Evolutionary conservation across 1,139 yeast species (phyloP), one percentile per base, ranked within the genome.

Genomic region (Yamadazyma buinensis): DNA sequence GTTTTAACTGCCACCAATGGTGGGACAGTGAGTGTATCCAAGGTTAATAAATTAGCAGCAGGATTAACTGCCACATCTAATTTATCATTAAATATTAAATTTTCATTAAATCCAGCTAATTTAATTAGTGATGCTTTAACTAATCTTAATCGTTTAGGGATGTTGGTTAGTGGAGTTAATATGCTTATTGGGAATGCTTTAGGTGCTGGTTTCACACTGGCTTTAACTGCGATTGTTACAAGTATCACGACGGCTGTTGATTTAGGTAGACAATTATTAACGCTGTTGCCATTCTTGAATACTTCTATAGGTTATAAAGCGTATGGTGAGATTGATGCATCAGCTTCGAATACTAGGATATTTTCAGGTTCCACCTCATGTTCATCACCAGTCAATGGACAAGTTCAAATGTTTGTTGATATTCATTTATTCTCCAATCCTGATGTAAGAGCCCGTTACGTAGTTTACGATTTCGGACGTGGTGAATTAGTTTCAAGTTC

Each of bases 351-450:
- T 21, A 33, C 39, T 1, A 18, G 40, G 14, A 29, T 41, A 3
- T 42, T 40, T 26, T 38, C 42, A 2, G 48, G 49, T 2, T 30
- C 46, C 2, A 29, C 45, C 2, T 25, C 35, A 9, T 46, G 50
- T 31, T 15, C 23, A 10, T 30, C 50, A 4, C 42, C 41, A 2
- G 15, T n/a, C 2, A 34, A 35, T 12, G 40, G 43, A 17, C 28
- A 33, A 7, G 41, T 34, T 3, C 50, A 46, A 30, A 24, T 46
- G 36, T 44, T 46, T 35, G 35, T 40, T 13, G 39, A 36, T 27
- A 15, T 40, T 5, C 20, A 42, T 8, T 44, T 42, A 26, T 25
- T 33, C 3, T 40, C 39, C 19, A 41, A 35, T 28, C 48, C 50
- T 6, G 30, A 45, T 7, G 46, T 46, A 8, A 30, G 33, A 24